A percentile compares a stretch with the other conserved stretches of the same genome.
phyloP scores from a whole-genome alignment of 1,139 yeast species.

The Suhomyces terraborum region DNA sequence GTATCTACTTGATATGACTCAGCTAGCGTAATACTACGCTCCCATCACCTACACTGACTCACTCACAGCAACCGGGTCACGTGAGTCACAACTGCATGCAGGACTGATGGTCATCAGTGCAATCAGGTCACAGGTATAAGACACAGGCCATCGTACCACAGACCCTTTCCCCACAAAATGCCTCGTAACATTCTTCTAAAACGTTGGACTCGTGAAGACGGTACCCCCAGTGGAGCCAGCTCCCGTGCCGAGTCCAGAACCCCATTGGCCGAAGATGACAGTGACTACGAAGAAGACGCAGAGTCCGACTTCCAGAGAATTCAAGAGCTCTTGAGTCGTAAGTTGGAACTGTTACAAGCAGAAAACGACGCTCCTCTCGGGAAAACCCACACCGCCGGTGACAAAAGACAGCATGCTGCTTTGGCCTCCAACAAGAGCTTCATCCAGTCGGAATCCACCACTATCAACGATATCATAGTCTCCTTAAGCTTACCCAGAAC shows the following conservation, averaged over 20 bases:
- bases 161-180: slow-evolving; percentile 4
- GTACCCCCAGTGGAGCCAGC: slow-evolving; percentile 19
- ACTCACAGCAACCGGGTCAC: slow-evolving; percentile 2
- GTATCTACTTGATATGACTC: no score
- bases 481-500: slow-evolving; percentile 45
- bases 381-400: slow-evolving; percentile 19
- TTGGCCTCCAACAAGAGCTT: slow-evolving; percentile 35
- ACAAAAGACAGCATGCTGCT: slow-evolving; percentile 35
- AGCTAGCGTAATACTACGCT: no score
- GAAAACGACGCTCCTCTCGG: slow-evolving; percentile 19
- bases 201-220: slow-evolving; percentile 18
- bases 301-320: slow-evolving; percentile 44
- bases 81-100: slow-evolving; percentile 6
- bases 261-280: slow-evolving; percentile 41
- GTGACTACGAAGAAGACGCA: slow-evolving; percentile 40
- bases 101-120: slow-evolving; percentile 9
- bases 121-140: slow-evolving; percentile 2
- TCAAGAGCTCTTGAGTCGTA: slow-evolving; percentile 44
- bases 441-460: slow-evolving; percentile 40
- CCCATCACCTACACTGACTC: no score
- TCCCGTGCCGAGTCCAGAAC: slow-evolving; percentile 46
- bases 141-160: no score
- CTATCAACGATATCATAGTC: slow-evolving; percentile 42
- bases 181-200: slow-evolving; percentile 12
- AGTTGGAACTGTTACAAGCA: slow-evolving; percentile 31